Evolutionary conservation across 495 filamentous ascomycete genomes (phyloP).

Genomic region (Polyplosphaeria fusca): DNA sequence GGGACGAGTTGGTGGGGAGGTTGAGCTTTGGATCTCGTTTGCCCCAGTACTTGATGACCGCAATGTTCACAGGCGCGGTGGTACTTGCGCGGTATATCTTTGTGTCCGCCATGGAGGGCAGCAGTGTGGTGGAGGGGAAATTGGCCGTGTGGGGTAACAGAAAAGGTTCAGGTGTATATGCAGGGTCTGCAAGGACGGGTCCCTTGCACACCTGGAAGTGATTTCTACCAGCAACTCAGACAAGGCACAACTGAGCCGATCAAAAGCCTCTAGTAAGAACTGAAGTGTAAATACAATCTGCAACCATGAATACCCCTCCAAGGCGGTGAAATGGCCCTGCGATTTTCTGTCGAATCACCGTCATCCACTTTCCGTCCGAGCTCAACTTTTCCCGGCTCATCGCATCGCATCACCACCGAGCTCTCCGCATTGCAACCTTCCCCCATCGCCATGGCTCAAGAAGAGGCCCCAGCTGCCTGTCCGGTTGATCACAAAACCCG

Average conservation of each 20-base stretch:
- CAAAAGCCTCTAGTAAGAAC: too few species aligned
- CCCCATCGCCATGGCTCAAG: slow-evolving; percentile 32
- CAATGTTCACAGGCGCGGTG: slow-evolving; percentile 97
- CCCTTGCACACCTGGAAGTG: too few species aligned
- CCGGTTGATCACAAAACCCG: slow-evolving; percentile 87
- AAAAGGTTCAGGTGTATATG: slow-evolving; percentile 16
- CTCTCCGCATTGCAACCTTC: slow-evolving; percentile 4
- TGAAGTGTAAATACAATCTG: too few species aligned
- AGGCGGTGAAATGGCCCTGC: slow-evolving; percentile 4
- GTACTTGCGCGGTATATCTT: slow-evolving; percentile 83
- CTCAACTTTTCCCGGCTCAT: slow-evolving; percentile 12
- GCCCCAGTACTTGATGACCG: slow-evolving; percentile 99
- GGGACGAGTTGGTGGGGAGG: slow-evolving; percentile 94
- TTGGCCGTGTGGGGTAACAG: neutral
- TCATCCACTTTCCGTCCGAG: neutral
- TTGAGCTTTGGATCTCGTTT: slow-evolving; percentile 91
- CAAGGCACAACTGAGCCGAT: too few species aligned
- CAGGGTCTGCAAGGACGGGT: too few species aligned
- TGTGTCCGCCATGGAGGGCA: slow-evolving; percentile 44
- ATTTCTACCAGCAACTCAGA: too few species aligned
- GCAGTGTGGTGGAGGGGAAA: slow-evolving; percentile 1
- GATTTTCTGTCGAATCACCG: slow-evolving; percentile 4
- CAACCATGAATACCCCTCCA: slow-evolving; percentile 15
- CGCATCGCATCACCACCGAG: slow-evolving; percentile 10
- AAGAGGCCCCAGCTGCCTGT: slow-evolving; percentile 50